Percentiles rank a stretch among this genome's conserved stretches.
Evolutionary conservation across 495 filamentous ascomycete species (phyloP).

Genomic region (Daldinia grandis): DNA sequence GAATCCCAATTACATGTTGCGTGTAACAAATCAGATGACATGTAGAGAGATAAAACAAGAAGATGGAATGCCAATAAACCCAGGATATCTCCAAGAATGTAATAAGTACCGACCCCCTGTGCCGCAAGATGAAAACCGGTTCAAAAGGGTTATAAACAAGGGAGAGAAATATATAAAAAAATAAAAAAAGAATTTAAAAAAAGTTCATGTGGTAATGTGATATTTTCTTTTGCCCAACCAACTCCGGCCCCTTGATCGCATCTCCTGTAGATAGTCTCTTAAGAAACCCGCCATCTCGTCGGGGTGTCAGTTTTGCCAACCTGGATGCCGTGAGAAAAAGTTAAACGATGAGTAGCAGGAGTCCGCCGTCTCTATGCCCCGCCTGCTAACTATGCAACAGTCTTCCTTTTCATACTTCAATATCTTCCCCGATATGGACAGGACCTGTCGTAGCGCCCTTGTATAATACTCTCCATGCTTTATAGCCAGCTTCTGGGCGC

Average conservation of each 20-base stretch:
- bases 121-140: background rate
- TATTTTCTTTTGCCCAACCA: conserved; percentile 40
- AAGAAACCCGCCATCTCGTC: conserved; percentile 25
- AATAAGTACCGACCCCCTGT: conserved; percentile 11
- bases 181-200: conserved; percentile 2
- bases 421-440: conserved; percentile 8
- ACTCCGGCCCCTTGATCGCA: conserved; percentile 33
- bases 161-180: conserved; percentile 6
- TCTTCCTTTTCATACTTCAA: conserved; percentile 31
- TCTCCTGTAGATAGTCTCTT: conserved; percentile 31
- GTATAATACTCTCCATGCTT: conserved; percentile 21
- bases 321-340: conserved; percentile 35
- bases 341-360: conserved; percentile 24
- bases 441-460: conserved; percentile 26
- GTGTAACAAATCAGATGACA: conserved; percentile 17
- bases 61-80: conserved; percentile 12
- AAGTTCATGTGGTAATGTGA: conserved; percentile 13
- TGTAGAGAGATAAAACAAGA: background rate
- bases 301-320: conserved; percentile 36
- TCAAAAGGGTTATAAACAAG: conserved; percentile 29
- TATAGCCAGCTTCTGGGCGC: conserved; percentile 27
- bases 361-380: conserved; percentile 26
- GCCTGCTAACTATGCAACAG: conserved; percentile 30
- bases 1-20: conserved; percentile 5
- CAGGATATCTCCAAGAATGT: conserved; percentile 40